Conservation (phyloP, 2,329 filamentous ascomycete genomes). For the Dothistroma pini region DNA sequence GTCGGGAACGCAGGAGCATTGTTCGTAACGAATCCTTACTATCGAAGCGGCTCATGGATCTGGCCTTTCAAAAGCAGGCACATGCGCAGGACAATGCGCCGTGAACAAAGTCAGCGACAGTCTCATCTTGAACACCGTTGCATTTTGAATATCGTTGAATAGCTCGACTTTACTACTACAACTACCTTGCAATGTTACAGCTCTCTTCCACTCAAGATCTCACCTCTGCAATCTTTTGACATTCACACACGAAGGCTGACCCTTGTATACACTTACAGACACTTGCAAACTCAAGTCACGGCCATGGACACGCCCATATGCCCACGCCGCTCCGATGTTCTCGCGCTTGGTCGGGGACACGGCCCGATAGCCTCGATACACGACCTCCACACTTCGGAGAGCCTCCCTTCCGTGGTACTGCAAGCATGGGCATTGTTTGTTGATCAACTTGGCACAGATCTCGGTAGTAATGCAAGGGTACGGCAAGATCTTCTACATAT, state of each 20-base stretch:
- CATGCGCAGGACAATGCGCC: neutral
- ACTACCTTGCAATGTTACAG: neutral
- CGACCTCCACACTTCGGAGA: neutral
- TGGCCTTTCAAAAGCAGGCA: slow-evolving; percentile 40
- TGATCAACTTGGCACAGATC: neutral
- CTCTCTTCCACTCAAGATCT: neutral
- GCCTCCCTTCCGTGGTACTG: neutral
- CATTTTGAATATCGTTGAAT: neutral
- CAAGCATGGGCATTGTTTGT: neutral
- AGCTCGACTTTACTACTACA: neutral
- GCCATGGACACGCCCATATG: neutral
- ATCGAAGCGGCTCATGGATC: slow-evolving; percentile 62
- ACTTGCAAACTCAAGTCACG: neutral
- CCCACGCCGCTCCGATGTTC: neutral
- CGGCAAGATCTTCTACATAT: neutral
- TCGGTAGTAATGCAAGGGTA: neutral
- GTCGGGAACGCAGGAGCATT: slow-evolving; percentile 66
- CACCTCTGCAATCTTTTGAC: neutral
- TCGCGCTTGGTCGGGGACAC: no score
- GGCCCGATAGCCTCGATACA: neutral
- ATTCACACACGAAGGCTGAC: neutral
- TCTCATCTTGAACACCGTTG: neutral
- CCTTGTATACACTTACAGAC: neutral
- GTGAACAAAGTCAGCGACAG: neutral
- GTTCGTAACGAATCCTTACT: slow-evolving; percentile 60